Conservation (phyloP, 2,329 filamentous ascomycete genomes). For the Diaporthe capsici region DNA sequence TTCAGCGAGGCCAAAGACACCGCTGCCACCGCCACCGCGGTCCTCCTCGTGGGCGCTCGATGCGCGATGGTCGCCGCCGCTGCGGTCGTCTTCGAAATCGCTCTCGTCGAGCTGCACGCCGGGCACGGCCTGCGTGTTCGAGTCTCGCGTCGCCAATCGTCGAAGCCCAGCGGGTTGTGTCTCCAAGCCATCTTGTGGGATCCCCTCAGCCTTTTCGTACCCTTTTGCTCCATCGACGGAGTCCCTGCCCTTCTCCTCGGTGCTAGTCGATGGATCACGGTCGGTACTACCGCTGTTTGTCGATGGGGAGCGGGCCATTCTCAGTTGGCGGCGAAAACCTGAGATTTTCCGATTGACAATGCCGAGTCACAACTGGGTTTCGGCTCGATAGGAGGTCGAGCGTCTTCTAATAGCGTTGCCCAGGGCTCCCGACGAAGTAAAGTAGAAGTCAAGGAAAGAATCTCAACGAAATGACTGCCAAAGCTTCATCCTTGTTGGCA, state of each 20-base stretch:
- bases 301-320: constrained; percentile 12
- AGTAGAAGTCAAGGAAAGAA: background rate
- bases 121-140: constrained; percentile 22
- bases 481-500: background rate
- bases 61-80: background rate
- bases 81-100: background rate
- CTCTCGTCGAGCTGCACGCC: constrained; percentile 22
- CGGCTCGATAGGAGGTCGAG: background rate
- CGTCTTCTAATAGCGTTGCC: background rate
- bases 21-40: constrained; percentile 32
- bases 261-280: constrained; percentile 6
- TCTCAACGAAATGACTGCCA: background rate
- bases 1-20: constrained; percentile 49
- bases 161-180: constrained; percentile 5
- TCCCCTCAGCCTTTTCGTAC: background rate
- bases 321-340: background rate
- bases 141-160: constrained; percentile 1
- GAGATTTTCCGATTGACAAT: background rate
- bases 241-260: background rate
- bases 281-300: constrained; percentile 13
- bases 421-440: background rate
- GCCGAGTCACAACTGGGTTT: background rate
- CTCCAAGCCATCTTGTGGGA: background rate
- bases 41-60: background rate
- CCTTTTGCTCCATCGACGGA: background rate